Evolutionary conservation across 208 protist genomes (phyloP), one percentile per base, ranked within the genome.

Genomic region (Leishmania aethiopica): DNA sequence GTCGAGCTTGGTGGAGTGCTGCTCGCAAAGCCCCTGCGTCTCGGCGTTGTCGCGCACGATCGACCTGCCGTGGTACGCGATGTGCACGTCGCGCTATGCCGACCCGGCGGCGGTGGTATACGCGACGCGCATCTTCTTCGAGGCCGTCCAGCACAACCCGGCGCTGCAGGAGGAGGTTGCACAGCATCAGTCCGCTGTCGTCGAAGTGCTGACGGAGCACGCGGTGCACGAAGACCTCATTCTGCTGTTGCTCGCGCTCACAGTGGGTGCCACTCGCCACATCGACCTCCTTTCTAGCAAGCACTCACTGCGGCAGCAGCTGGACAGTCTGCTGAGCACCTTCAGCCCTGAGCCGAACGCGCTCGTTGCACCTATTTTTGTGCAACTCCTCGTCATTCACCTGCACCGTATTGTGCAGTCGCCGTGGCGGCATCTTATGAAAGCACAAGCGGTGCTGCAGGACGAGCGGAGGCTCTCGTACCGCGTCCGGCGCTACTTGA

Each of bases 71-170:
- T 97, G 94, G 94, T 95, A 92, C 84, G 84, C 84, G 28, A 80
- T 88, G 35, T 94, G 88, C 71, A 67, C 91, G 13, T 91, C 88
- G 10, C 90, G 88, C 47, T 97, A 96, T 79, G 91, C 92, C 15
- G 88, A 95, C 81, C 89, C 88, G 5, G 81, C 87, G 6, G 89
- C 87, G 71, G 94, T 96, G 7, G 85, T 97, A 13, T 96, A 93
- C 74, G 92, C 92, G 17, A 94, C 90, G 6, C 84, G 86, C 55
- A 80, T 97, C 71, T 94, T 96, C 67, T 91, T 96, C 74, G 88
- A 92, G 42, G 90, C 94, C 1, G 81, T 92, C n/a, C 78, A 86
- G 47, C 81, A 83, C 69, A 94, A 92, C 64, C 74, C 87, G 10
- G 64, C 79, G 47, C 81, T 97, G 47, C 82, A 87, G 5, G 85